Conservation (phyloP, 176 grass and related monocot genomes). For the Avena insularis region DNA sequence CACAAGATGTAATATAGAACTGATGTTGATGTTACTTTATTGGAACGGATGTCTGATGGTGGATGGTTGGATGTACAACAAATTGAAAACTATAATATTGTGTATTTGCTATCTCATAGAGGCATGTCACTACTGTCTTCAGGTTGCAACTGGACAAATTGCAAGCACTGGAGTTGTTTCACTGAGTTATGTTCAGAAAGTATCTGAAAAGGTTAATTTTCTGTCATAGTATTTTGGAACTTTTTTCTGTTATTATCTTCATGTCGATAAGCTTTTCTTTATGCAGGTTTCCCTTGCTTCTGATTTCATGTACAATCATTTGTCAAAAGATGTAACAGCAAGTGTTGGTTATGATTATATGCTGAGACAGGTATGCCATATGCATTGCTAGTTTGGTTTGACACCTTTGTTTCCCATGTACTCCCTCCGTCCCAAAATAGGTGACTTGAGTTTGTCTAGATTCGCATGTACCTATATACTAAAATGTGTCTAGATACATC, state of each 20-base stretch:
- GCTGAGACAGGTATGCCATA: conserved; percentile 72
- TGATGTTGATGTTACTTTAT: conserved; percentile 12
- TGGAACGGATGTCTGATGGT: background rate
- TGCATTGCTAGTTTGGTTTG: conserved; percentile 15
- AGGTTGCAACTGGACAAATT: conserved; percentile 79
- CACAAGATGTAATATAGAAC: conserved; percentile 3
- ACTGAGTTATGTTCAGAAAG: conserved; percentile 77
- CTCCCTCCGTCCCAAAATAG: too few relatives aligned
- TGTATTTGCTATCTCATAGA: conserved; percentile 32
- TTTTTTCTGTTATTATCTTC: conserved; percentile 27
- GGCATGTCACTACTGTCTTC: conserved; percentile 36
- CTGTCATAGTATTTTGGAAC: background rate
- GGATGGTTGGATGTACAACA: conserved; percentile 24
- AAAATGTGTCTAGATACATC: too few relatives aligned
- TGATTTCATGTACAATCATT: conserved; percentile 77
- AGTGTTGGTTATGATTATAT: conserved; percentile 86
- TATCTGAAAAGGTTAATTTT: conserved; percentile 72
- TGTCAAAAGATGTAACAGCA: conserved; percentile 63
- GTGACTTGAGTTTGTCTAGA: too few relatives aligned
- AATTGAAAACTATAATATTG: background rate
- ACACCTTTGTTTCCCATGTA: conserved; percentile 53
- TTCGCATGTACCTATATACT: too few relatives aligned
- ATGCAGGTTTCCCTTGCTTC: conserved; percentile 84
- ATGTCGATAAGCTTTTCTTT: conserved; percentile 17
- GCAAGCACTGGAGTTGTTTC: conserved; percentile 60